Percentiles rank a stretch among this genome's conserved stretches.
phyloP scores from a whole-genome alignment of 1,284 basidiomycete species.

The Waitea zeae region DNA sequence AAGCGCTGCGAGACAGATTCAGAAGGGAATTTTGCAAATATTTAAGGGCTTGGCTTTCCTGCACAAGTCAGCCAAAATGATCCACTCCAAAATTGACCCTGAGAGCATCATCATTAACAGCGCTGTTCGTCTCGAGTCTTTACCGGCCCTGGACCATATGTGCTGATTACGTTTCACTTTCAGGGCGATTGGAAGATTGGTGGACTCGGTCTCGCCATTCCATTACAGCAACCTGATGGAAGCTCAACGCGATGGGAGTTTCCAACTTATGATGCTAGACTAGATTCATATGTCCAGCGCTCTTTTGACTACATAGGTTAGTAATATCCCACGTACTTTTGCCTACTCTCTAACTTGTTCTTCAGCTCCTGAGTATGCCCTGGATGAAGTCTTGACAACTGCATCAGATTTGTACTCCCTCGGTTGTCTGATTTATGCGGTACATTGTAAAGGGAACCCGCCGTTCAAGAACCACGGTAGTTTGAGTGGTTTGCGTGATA shows the following conservation, averaged over 20 bases:
- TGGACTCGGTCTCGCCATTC: conserved; percentile 77
- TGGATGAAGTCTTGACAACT: conserved; percentile 76
- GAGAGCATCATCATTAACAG: conserved; percentile 80
- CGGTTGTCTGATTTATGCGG: conserved; percentile 80
- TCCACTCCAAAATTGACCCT: conserved; percentile 83
- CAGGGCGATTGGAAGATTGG: conserved; percentile 98
- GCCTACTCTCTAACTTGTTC: not conserved
- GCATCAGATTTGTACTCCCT: conserved; percentile 92
- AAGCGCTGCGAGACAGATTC: too few species aligned
- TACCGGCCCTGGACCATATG: too few species aligned
- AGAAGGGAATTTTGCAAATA: conserved; percentile 89
- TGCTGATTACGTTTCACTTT: conserved; percentile 4
- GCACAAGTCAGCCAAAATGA: conserved; percentile 78
- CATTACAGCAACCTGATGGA: conserved; percentile 56
- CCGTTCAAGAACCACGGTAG: conserved; percentile 86
- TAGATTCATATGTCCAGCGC: conserved; percentile 74
- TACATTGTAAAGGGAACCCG: conserved; percentile 75
- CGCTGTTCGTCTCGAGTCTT: conserved; percentile 35
- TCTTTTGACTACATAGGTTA: conserved; percentile 90
- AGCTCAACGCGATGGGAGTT: conserved; percentile 72
- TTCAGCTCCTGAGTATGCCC: conserved; percentile 84
- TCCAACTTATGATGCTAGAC: conserved; percentile 70
- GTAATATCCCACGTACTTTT: conserved; percentile 8
- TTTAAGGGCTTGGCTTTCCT: conserved; percentile 89
- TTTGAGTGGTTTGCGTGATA: conserved; percentile 61